Base-by-base conservation (phyloP, 208 protist genomes). In the Acanthamoeba castellanii region DNA sequence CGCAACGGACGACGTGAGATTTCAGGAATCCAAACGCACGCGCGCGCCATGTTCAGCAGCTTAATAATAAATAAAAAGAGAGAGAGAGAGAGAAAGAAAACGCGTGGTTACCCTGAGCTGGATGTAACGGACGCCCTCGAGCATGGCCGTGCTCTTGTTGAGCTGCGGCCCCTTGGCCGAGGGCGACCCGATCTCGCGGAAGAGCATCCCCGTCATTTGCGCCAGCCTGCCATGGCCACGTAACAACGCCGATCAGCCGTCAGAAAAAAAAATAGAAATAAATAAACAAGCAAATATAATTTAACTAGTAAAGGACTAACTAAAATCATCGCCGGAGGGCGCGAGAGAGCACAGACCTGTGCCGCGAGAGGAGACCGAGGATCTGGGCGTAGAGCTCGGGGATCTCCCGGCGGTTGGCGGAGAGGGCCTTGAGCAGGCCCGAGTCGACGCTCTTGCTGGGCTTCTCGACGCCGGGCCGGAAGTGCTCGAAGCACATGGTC, bases 401-500 rank as follows among this genome's bases (percentile, higher is more conserved):
- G 16, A 92, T 76, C 45, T 92, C 87, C 16, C 47, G 13, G 27
- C 87, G 87, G 42, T 92, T 92, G 32, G 87, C 87, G 27, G 27
- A 50, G 11, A 92, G 61, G 25, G 87, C 87, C 57, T 92, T 92
- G 30, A 30, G 11, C 0, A 76, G 37, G 25, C 61, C 66, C 25
- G 87, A 92, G 27, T 92, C 87, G 42, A 92, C 34, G n/a, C 55
- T 45, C 34, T 92, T 92, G 87, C 37, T 78, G 25, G 52, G 87
- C 59, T 92, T 92, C 45, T 92, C 87, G 66, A 22, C 11, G 37
- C 52, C 82, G 55, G 87, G 87, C 20, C 47, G 32, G 57, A 92
- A 92, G 61, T 92, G 87, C 20, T 92, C 87, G 30, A 92, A 92
- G 34, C 87, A 92, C 87, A 76, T 68, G 20, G 55, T 92, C 61